A percentile compares a stretch with the other conserved stretches of the same genome.
Evolutionary conservation across 2,329 filamentous ascomycete species (phyloP).

Genomic region (Fragosphaeria purpurea): DNA sequence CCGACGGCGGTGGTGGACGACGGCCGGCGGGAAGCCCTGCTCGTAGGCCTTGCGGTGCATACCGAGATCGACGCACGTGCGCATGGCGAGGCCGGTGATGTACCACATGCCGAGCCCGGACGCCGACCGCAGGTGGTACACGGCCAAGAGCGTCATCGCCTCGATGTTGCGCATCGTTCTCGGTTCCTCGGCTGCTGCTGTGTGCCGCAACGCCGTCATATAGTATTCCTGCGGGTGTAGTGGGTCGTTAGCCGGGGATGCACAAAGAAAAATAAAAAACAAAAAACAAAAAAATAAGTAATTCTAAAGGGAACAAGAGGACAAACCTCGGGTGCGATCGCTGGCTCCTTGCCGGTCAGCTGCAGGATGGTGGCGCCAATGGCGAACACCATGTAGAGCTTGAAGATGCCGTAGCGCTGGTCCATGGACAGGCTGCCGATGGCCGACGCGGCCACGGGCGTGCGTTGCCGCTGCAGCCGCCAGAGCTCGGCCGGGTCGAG

Average conservation of each 20-base stretch:
- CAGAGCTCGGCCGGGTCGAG: slow-evolving; percentile 35
- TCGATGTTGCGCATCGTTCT: slow-evolving; percentile 41
- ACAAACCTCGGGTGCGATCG: no score
- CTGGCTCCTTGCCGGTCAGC: no score
- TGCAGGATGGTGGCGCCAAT: slow-evolving; percentile 31
- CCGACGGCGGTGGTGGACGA: slow-evolving; percentile 29
- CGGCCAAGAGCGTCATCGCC: slow-evolving; percentile 39
- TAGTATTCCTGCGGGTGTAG: slow-evolving; percentile 31
- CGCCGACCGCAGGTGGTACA: slow-evolving; percentile 40
- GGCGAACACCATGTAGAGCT: slow-evolving; percentile 41
- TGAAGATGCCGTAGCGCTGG: slow-evolving; percentile 36
- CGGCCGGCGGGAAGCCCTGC: not conserved
- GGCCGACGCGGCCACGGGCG: slow-evolving; percentile 23
- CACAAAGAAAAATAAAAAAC: no score
- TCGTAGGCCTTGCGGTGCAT: slow-evolving; percentile 25
- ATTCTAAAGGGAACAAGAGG: no score
- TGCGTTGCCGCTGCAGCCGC: slow-evolving; percentile 31
- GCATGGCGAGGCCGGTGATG: slow-evolving; percentile 43
- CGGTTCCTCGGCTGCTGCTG: slow-evolving; percentile 36
- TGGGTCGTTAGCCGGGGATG: slow-evolving; percentile 12
- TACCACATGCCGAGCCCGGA: slow-evolving; percentile 43
- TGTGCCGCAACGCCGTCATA: slow-evolving; percentile 38
- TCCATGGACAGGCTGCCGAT: slow-evolving; percentile 23
- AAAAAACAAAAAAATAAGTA: no score
- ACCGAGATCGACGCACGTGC: slow-evolving; percentile 41